Base-by-base conservation (phyloP, 1,139 yeast species). In the Pichia norvegensis region DNA sequence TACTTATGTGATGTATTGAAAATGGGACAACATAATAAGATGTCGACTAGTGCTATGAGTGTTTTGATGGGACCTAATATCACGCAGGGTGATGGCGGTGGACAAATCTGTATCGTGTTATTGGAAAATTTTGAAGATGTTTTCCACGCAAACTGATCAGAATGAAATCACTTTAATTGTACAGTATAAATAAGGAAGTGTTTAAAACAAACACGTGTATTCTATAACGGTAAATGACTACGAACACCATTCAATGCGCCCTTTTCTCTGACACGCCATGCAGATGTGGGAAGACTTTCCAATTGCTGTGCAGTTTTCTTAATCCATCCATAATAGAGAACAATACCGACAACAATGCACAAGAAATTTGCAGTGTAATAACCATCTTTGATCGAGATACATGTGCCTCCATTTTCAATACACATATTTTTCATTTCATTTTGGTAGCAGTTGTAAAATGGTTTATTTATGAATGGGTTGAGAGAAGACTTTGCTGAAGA, bases 321-420 rank as follows among this genome's bases (percentile, higher is more conserved):
- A 40, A 86, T 81, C 79, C 84, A 87, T 0, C 69, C 66, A 44
- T 79, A 70, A 62, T 83, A 85, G 17, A 88, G 68, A 0, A 71
- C n/a, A 11, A 82, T 49, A 1, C 97, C 97, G 37, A 85, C 50
- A 0, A 63, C 43, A 4, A 90, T 76, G 64, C 97, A 90, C 13
- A 87, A 48, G 7, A 77, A 49, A 60, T 87, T 90, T 43, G 95
- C 82, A 44, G 77, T 73, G 61, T 82, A 87, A 65, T 88, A 92
- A 0, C 98, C 98, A 64, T 92, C 98, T 47, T 76, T 70, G 1
- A 74, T 49, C 4, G 77, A 66, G 1, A 60, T 55, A 55, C 87
- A 78, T 3, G 50, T 52, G 0, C 96, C 96, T 1, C 79, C 81
- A 2, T 66, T 61, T 7, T 62, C 64, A 13, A 55, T 47, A 62